Evolutionary conservation across 2,329 filamentous ascomycete genomes (phyloP).

Genomic region (Hymenoscyphus albidus): DNA sequence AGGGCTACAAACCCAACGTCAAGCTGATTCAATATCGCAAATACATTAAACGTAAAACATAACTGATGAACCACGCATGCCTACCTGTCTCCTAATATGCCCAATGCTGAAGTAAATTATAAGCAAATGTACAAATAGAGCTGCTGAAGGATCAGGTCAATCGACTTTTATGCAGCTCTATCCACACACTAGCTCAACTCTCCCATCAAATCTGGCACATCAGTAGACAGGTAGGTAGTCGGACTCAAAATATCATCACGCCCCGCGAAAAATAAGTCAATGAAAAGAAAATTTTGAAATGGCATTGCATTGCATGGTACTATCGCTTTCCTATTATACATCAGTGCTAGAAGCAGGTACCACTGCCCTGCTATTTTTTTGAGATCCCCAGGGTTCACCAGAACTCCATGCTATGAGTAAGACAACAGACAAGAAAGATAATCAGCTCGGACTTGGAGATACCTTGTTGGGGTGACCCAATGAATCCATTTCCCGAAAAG

Average conservation of each 20-base stretch:
- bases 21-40: background rate
- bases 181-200: background rate
- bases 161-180: background rate
- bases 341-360: conserved; percentile 4
- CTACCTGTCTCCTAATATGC: background rate
- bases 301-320: conserved; percentile 4
- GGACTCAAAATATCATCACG: background rate
- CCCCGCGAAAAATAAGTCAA: background rate
- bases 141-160: background rate
- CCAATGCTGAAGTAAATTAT: background rate
- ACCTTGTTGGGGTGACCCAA: background rate
- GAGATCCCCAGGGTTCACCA: conserved; percentile 4
- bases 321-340: conserved; percentile 12
- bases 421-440: background rate
- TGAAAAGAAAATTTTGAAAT: background rate
- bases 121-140: background rate
- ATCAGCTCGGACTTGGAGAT: conserved; percentile 1
- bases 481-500: background rate
- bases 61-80: background rate
- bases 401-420: conserved; percentile 19
- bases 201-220: background rate
- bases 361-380: conserved; percentile 4
- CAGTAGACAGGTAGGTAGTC: background rate
- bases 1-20: no score
- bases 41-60: background rate